Evolutionary conservation across 2,329 filamentous ascomycete species (phyloP).

Genomic region (Gnomoniopsis sp.): DNA sequence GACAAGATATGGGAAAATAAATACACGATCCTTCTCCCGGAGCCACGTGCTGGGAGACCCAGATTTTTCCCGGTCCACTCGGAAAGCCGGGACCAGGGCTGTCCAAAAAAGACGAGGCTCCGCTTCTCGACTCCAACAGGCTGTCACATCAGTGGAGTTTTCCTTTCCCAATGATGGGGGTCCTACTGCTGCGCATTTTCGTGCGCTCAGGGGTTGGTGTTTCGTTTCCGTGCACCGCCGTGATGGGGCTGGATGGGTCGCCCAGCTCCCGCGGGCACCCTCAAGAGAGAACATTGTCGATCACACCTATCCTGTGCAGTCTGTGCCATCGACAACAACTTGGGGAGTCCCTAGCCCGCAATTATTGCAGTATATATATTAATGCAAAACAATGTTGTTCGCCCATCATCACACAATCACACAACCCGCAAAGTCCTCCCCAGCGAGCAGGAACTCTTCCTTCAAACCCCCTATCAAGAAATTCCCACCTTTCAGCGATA

Average conservation of each 20-base stretch:
- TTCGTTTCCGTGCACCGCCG: background rate
- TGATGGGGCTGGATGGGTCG: too few species aligned
- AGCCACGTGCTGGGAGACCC: background rate
- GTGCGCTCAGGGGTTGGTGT: background rate
- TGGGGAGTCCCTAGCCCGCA: too few species aligned
- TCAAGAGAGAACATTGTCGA: too few species aligned
- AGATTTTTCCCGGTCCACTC: background rate
- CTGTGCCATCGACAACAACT: too few species aligned
- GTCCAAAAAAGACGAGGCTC: background rate
- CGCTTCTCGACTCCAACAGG: background rate
- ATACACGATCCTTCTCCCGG: background rate
- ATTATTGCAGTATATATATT: too few species aligned
- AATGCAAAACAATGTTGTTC: too few species aligned
- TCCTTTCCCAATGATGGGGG: background rate
- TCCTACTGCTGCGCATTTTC: background rate
- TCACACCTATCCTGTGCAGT: too few species aligned
- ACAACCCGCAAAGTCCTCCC: too few species aligned
- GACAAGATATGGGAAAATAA: background rate
- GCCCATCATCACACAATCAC: too few species aligned
- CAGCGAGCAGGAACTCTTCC: too few species aligned
- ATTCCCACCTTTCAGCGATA: background rate
- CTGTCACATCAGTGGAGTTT: constrained; percentile 1
- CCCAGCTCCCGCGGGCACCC: too few species aligned
- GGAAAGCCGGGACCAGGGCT: constrained; percentile 7
- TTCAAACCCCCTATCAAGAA: too few species aligned